Evolutionary conservation across 2,329 filamentous ascomycete genomes (phyloP).

Genomic region (Xylariaceae sp.): DNA sequence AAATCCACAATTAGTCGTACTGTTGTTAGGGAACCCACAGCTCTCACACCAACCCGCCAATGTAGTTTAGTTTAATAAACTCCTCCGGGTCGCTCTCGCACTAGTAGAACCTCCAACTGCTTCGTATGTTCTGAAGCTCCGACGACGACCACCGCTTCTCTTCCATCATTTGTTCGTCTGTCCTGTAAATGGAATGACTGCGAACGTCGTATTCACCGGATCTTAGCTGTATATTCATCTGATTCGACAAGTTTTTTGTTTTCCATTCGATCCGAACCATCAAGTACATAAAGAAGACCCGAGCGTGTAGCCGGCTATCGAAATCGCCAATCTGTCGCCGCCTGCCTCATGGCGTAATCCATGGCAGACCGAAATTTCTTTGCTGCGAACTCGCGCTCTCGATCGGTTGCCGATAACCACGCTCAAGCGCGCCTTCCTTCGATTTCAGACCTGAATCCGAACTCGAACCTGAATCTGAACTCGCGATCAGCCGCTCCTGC

Average conservation of each 20-base stretch:
- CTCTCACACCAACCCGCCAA: neutral
- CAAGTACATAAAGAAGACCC: neutral
- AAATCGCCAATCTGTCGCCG: conserved; percentile 21
- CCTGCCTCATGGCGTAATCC: conserved; percentile 67
- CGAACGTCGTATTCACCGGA: neutral
- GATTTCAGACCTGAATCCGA: conserved; percentile 16
- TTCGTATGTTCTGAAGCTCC: neutral
- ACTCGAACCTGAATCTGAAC: conserved; percentile 19
- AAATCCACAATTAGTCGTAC: neutral
- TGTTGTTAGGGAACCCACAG: neutral
- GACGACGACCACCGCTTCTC: conserved; percentile 8
- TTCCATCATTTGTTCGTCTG: neutral
- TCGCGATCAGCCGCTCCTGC: conserved; percentile 31
- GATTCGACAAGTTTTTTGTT: neutral
- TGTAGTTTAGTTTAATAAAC: neutral
- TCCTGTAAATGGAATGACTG: neutral
- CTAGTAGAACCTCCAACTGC: conserved; percentile 15
- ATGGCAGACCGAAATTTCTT: conserved; percentile 64
- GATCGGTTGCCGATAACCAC: conserved; percentile 59
- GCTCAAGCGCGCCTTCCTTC: conserved; percentile 53
- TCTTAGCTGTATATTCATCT: neutral
- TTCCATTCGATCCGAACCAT: neutral
- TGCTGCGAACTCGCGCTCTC: conserved; percentile 51
- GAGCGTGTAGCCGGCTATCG: conserved; percentile 14
- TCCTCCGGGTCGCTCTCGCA: conserved; percentile 1